Conservation (phyloP, 352 stramenopile species). For the Globisporangium megalacanthum region DNA sequence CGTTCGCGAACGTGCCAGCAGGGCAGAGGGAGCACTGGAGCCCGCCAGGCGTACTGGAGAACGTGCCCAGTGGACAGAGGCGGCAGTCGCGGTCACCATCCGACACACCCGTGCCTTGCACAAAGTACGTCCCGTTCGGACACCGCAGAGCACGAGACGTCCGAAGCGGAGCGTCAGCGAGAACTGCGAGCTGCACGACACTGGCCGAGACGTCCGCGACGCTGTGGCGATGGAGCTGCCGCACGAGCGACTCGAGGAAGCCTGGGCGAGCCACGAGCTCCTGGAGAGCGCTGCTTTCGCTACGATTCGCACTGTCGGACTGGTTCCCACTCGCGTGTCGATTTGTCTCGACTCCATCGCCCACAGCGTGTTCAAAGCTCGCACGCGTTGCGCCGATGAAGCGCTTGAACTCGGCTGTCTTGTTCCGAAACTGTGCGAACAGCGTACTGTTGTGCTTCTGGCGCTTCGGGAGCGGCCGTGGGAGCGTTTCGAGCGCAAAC, state of each 20-base stretch:
- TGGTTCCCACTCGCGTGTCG: too few relatives aligned
- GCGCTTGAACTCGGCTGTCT: slow-evolving; percentile 4
- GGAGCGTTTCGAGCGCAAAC: slow-evolving; percentile 8
- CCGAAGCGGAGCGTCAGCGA: neutral
- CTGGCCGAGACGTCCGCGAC: slow-evolving; percentile 10
- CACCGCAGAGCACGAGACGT: slow-evolving; percentile 28
- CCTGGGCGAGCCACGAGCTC: neutral
- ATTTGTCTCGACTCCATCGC: too few relatives aligned
- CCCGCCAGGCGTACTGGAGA: slow-evolving; percentile 20
- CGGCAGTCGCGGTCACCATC: slow-evolving; percentile 14
- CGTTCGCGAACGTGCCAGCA: slow-evolving; percentile 26
- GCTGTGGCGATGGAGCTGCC: slow-evolving; percentile 8
- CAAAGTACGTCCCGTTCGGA: slow-evolving; percentile 26
- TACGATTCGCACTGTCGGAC: too few relatives aligned
- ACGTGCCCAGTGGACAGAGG: slow-evolving; percentile 31
- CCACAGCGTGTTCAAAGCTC: too few relatives aligned
- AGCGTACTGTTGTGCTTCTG: slow-evolving; percentile 7
- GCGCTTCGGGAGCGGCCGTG: slow-evolving; percentile 1
- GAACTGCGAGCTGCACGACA: slow-evolving; percentile 5
- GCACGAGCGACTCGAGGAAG: slow-evolving; percentile 11
- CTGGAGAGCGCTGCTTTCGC: too few relatives aligned
- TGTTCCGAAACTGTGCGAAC: slow-evolving; percentile 2
- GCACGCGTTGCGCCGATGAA: slow-evolving; percentile 2
- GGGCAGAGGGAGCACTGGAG: slow-evolving; percentile 34
- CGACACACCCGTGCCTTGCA: neutral